phyloP scores from a whole-genome alignment of 345 rosid species.

The Gossypioides kirkii region DNA sequence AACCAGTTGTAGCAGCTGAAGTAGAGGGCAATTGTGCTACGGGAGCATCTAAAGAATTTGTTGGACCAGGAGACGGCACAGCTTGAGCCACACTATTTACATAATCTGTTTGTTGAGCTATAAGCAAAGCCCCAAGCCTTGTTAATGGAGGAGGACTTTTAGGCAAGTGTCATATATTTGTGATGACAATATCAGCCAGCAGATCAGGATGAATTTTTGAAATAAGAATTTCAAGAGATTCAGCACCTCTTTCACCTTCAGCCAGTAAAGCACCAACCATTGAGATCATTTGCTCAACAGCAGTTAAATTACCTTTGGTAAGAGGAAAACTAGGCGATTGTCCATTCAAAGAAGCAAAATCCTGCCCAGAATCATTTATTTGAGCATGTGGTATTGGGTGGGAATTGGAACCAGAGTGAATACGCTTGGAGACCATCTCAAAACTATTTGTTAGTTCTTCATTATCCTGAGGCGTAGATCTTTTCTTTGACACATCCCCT shows the following conservation, averaged over 20 bases:
- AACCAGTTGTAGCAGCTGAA: conserved; percentile 32
- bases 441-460: conserved; percentile 54
- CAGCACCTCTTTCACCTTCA: conserved; percentile 98
- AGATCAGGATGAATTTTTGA: conserved; percentile 87
- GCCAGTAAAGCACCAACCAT: conserved; percentile 98
- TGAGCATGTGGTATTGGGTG: conserved; percentile 35
- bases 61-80: conserved; percentile 33
- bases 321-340: conserved; percentile 35
- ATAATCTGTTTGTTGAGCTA: conserved; percentile 33
- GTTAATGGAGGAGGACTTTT: conserved; percentile 53
- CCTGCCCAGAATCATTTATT: conserved; percentile 46
- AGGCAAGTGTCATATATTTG: conserved; percentile 93
- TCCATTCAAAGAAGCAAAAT: conserved; percentile 54
- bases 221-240: conserved; percentile 88
- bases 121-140: conserved; percentile 36
- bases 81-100: conserved; percentile 39
- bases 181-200: conserved; percentile 86
- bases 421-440: conserved; percentile 58
- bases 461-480: conserved; percentile 54
- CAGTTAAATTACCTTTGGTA: conserved; percentile 62
- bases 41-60: conserved; percentile 32
- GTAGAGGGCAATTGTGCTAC: conserved; percentile 32
- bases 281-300: conserved; percentile 94
- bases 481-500: conserved; percentile 65
- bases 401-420: conserved; percentile 39